Evolutionary conservation across 352 stramenopile genomes (phyloP).

Genomic region (Phytophthora kernoviae): DNA sequence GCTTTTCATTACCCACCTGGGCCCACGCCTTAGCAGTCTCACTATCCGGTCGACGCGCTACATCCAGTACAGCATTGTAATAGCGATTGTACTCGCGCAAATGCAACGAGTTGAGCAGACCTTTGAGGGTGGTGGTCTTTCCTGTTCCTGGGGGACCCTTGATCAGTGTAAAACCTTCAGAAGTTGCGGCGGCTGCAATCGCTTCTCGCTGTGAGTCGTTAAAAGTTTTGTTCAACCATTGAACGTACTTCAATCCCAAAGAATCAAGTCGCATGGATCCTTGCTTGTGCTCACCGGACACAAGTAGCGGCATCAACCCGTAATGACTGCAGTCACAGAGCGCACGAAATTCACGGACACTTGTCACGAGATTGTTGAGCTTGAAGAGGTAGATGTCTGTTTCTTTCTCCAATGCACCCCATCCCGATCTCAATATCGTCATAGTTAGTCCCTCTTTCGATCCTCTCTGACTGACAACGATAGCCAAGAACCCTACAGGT

Average conservation of each 20-base stretch:
- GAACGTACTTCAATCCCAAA: conserved; percentile 79
- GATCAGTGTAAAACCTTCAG: conserved; percentile 91
- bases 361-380: conserved; percentile 89
- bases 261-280: conserved; percentile 84
- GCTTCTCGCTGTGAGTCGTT: conserved; percentile 92
- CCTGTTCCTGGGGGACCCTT: conserved; percentile 90
- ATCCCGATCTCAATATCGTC: conserved; percentile 60
- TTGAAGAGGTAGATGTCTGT: conserved; percentile 78
- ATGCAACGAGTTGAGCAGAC: conserved; percentile 92
- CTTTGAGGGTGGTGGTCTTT: conserved; percentile 93
- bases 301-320: conserved; percentile 70
- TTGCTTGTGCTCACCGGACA: conserved; percentile 72
- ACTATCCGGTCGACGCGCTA: conserved; percentile 74
- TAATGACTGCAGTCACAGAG: conserved; percentile 86
- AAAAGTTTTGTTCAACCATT: conserved; percentile 79
- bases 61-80: conserved; percentile 89
- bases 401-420: conserved; percentile 53
- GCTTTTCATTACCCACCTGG: conserved; percentile 88
- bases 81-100: conserved; percentile 93
- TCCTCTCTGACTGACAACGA: conserved; percentile 67
- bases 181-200: conserved; percentile 87
- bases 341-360: conserved; percentile 85
- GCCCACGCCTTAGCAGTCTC: conserved; percentile 86
- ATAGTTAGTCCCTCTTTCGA: conserved; percentile 82
- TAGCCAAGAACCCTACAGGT: conserved; percentile 65